A percentile compares a stretch with the other conserved stretches of the same genome.
Evolutionary conservation across 331 rosid genomes (phyloP).

Genomic region (Quercus phellos): DNA sequence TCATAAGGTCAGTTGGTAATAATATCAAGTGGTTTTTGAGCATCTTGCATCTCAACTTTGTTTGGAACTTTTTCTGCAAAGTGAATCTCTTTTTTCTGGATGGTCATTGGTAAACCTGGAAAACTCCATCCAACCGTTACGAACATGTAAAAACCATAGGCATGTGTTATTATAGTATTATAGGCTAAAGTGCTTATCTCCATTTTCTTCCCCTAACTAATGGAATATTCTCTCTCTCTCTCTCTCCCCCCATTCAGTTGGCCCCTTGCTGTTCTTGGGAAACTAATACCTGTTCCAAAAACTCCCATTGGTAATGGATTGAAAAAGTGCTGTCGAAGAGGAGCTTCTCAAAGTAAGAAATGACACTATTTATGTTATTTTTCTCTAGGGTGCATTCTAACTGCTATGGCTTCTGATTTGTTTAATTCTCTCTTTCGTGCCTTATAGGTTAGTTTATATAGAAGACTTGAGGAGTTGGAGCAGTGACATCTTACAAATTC

Average conservation of each 20-base stretch:
- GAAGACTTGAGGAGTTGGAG: neutral
- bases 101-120: neutral
- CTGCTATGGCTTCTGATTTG: neutral
- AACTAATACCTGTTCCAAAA: conserved; percentile 59
- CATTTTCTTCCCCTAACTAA: neutral
- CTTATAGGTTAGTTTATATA: neutral
- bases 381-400: neutral
- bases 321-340: conserved; percentile 1
- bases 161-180: neutral
- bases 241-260: conserved; percentile 41
- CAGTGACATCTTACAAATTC: neutral
- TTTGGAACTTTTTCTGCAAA: neutral
- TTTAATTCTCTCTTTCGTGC: neutral
- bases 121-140: neutral
- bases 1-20: conserved; percentile 52
- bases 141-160: neutral
- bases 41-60: neutral
- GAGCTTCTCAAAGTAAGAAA: conserved; percentile 2
- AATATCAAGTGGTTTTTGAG: neutral
- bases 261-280: conserved; percentile 87
- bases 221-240: neutral
- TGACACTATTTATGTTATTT: neutral
- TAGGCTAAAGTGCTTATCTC: neutral
- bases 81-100: neutral
- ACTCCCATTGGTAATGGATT: conserved; percentile 19